Evolutionary conservation across 2,329 filamentous ascomycete species (phyloP).

Genomic region (Aspergillus sp.): DNA sequence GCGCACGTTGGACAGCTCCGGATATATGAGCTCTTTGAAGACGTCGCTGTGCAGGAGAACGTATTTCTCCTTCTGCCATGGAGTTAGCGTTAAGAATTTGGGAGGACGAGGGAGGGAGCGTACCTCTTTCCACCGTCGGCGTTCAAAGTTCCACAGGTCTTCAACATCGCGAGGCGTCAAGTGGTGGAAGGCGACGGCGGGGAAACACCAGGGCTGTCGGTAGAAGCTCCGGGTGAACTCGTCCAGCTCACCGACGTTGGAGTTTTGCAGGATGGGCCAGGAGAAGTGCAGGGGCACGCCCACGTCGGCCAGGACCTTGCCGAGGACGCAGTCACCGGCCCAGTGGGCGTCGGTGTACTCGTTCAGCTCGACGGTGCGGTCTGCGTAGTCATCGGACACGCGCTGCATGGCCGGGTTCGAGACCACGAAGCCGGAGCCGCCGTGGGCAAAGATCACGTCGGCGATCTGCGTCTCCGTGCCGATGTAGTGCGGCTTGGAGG

Average conservation of each 20-base stretch:
- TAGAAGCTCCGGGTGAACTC: constrained; percentile 41
- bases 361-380: constrained; percentile 44
- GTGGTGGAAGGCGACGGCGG: constrained; percentile 51
- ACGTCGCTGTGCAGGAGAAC: constrained; percentile 37
- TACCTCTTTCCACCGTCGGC: constrained; percentile 61
- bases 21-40: constrained; percentile 38
- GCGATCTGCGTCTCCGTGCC: constrained; percentile 55
- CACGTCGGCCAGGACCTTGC: constrained; percentile 47
- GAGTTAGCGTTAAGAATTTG: constrained; percentile 2
- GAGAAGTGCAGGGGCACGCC: constrained; percentile 47
- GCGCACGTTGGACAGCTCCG: constrained; percentile 28
- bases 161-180: constrained; percentile 43
- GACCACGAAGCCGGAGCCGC: constrained; percentile 54
- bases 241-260: constrained; percentile 44
- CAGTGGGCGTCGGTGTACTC: constrained; percentile 47
- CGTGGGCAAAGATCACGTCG: constrained; percentile 52
- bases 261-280: constrained; percentile 49
- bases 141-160: constrained; percentile 48
- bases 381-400: constrained; percentile 43
- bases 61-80: neutral
- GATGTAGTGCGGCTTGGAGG: constrained; percentile 50
- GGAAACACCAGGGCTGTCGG: constrained; percentile 50
- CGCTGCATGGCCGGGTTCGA: constrained; percentile 50
- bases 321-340: constrained; percentile 53
- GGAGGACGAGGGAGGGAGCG: constrained; percentile 23